phyloP scores from a whole-genome alignment of 2,329 filamentous ascomycete genomes.

The Aspergillus carbonarius region DNA sequence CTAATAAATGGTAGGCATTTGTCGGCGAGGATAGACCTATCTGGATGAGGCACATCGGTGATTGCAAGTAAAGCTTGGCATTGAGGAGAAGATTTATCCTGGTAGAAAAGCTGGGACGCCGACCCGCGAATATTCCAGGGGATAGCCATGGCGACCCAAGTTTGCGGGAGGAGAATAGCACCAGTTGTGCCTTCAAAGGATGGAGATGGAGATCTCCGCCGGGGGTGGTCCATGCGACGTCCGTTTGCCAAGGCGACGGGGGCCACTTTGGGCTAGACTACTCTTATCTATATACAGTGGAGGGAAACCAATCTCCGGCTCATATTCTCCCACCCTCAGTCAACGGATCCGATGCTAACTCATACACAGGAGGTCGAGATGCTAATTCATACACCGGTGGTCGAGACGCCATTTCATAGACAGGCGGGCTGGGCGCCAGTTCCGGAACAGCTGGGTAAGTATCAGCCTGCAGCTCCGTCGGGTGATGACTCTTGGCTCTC shows the following conservation, averaged over 20 bases:
- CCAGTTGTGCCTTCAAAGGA: no score
- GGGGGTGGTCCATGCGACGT: no score
- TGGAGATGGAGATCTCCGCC: no score
- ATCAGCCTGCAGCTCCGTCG: background rate
- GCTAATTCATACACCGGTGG: background rate
- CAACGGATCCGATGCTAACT: background rate
- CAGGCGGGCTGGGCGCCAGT: background rate
- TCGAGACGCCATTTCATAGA: background rate
- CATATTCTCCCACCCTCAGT: background rate
- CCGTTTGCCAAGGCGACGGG: no score
- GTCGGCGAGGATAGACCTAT: constrained; percentile 15
- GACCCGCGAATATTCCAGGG: constrained; percentile 18
- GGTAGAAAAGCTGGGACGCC: constrained; percentile 19
- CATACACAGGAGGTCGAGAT: background rate
- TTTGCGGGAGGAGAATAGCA: no score
- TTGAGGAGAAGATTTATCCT: constrained; percentile 15
- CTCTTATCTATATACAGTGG: no score
- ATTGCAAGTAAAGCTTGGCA: constrained; percentile 18
- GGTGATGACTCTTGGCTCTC: background rate
- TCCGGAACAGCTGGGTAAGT: background rate
- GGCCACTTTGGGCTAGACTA: no score
- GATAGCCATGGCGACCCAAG: background rate
- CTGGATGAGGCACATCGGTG: constrained; percentile 16
- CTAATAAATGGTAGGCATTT: no score
- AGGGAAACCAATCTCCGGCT: background rate